Conservation (phyloP, 2,329 filamentous ascomycete species). For the Pseudogymnoascus sp. region DNA sequence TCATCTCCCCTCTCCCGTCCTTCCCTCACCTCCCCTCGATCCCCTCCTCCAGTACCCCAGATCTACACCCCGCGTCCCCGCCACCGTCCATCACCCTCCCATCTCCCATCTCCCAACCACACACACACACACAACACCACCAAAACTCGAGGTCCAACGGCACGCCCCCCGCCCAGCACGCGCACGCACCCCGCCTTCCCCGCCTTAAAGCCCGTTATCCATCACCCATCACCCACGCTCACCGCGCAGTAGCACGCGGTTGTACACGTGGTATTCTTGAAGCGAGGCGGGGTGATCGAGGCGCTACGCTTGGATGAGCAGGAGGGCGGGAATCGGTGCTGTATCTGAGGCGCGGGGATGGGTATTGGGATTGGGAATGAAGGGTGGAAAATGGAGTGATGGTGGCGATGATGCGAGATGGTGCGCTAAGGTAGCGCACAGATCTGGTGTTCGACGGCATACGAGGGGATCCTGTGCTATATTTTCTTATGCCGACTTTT, state of each 20-base stretch:
- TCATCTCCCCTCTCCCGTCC: neutral
- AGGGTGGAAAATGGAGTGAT: no score
- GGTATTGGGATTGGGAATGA: no score
- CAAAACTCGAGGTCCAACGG: neutral
- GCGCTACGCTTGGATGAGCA: neutral
- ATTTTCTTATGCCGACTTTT: no score
- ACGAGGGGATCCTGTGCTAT: no score
- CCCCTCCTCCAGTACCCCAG: neutral
- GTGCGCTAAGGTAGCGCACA: neutral
- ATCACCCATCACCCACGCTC: neutral
- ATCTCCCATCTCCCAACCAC: neutral
- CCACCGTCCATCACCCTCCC: neutral
- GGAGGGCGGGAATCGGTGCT: no score
- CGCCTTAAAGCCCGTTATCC: neutral
- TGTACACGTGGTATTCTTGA: neutral
- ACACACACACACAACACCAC: neutral
- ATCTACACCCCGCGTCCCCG: neutral
- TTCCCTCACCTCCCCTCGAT: neutral
- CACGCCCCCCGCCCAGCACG: neutral
- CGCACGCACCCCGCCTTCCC: neutral
- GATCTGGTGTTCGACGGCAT: neutral
- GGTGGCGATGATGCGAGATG: no score
- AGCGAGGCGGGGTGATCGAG: neutral
- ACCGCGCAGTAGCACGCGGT: neutral
- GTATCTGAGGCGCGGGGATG: no score